Evolutionary conservation across 1,139 yeast genomes (phyloP).

Genomic region (Lodderomyces beijingensis): DNA sequence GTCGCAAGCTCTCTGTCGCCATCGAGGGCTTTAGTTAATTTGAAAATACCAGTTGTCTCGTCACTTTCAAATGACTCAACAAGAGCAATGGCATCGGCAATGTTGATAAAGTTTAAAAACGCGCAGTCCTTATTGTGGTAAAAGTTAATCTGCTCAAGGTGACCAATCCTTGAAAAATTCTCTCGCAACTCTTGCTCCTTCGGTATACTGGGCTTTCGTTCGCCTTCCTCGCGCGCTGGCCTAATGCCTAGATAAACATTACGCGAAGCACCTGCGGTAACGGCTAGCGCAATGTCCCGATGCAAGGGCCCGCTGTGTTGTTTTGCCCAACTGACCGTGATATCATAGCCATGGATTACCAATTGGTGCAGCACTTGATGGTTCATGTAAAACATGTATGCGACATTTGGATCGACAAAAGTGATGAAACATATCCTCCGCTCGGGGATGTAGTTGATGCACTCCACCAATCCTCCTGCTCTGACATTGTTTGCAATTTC

Average conservation of each 20-base stretch:
- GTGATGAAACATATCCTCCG: constrained; percentile 43
- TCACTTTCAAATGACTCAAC: constrained; percentile 31
- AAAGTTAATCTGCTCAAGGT: constrained; percentile 44
- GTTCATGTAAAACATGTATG: constrained; percentile 38
- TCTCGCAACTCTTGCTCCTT: constrained; percentile 37
- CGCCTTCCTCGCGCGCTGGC: constrained; percentile 18
- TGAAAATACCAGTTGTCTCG: constrained; percentile 10
- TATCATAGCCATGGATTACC: constrained; percentile 43
- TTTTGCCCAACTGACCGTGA: constrained; percentile 47
- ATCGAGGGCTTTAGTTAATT: constrained; percentile 10
- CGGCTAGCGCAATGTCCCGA: constrained; percentile 40
- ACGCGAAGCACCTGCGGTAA: constrained; percentile 47
- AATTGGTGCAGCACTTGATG: constrained; percentile 46
- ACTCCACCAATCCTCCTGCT: constrained; percentile 46
- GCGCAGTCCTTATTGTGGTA: constrained; percentile 45
- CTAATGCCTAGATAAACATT: constrained; percentile 44
- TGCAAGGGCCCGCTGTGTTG: constrained; percentile 39
- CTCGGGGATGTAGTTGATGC: constrained; percentile 33
- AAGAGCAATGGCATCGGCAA: constrained; percentile 34
- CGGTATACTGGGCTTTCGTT: constrained; percentile 24
- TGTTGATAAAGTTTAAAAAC: constrained; percentile 41
- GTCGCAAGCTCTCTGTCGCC: constrained; percentile 21
- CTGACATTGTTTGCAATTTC: constrained; percentile 48
- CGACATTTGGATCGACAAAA: constrained; percentile 40
- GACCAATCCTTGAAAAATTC: constrained; percentile 40